Evolutionary conservation across 2,329 filamentous ascomycete species (phyloP), one percentile per base, ranked within the genome.

Genomic region (Rhynchosporium secalis): DNA sequence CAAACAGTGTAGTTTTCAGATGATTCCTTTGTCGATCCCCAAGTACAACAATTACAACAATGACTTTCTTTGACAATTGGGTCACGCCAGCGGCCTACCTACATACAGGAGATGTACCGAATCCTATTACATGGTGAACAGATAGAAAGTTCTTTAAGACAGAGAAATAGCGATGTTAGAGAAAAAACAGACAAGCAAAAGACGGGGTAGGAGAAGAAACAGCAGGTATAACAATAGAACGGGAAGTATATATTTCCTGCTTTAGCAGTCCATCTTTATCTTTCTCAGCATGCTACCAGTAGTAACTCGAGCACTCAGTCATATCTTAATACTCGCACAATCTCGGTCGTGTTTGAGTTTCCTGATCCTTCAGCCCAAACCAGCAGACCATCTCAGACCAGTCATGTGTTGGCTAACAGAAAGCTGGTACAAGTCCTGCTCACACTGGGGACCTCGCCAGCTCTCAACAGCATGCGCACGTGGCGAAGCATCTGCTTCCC

Each of bases 381-480:
- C 46, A 48, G 6, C 31, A 12, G 5, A 26, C 3, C n/a, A 2
- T 4, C 20, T 15, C 10, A 51, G 33, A 26, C 4, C 51, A 41
- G 36, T 20, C 31, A 59, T 59, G 57, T 59, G 57, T 28, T 59
- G 46, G 29, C 2, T 59, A 12, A 41, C 47, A 3, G 57, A 59
- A 43, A 43, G 20, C 36, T 59, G 36, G 33, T 29, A 59, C 28
- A 45, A 9, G 10, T 8, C 9, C 33, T 59, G 57, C n/a, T 51
- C 57, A 10, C 57, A 59, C 57, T 59, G 57, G 57, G 57, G 57
- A 6, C 36, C 31, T 1, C 57, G 57, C 36, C 28, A 47, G 48
- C 20, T 59, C 12, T n/a, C 40, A 26, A 59, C 36, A 8, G 15
- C 28, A 12, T 59, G 57, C 47, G 36, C 38, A 2, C 33, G 57